Conservation (phyloP, 1,284 basidiomycete genomes). For the Polyporus tsugae region DNA sequence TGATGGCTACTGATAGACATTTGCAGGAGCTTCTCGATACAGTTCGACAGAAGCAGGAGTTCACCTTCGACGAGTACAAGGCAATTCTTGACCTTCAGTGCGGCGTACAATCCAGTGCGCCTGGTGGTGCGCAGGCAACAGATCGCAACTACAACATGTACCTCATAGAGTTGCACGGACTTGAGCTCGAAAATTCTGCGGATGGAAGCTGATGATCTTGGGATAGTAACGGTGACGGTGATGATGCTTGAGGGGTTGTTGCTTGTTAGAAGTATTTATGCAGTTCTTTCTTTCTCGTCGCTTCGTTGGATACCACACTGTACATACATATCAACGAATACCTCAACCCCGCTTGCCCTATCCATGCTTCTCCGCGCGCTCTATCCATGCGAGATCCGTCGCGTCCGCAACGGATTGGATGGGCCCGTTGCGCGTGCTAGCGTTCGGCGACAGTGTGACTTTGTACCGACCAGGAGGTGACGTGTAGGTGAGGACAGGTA, state of each 20-base stretch:
- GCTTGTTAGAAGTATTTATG: constrained; percentile 32
- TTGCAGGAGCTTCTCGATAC: constrained; percentile 76
- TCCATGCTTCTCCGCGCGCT: constrained; percentile 27
- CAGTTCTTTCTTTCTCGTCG: constrained; percentile 29
- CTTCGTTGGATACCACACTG: constrained; percentile 31
- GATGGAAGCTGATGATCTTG: constrained; percentile 33
- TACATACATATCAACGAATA: constrained; percentile 29
- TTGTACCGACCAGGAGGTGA: constrained; percentile 7
- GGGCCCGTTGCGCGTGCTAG: constrained; percentile 29
- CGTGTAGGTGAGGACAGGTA: constrained; percentile 62
- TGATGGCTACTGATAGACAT: neutral
- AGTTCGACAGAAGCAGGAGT: constrained; percentile 69
- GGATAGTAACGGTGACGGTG: neutral
- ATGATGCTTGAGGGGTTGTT: constrained; percentile 4
- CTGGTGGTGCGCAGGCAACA: constrained; percentile 58
- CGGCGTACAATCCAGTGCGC: constrained; percentile 70
- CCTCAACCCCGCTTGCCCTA: constrained; percentile 23
- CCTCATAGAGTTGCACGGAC: constrained; percentile 81
- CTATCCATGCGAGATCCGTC: constrained; percentile 47
- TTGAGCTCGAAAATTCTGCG: constrained; percentile 69
- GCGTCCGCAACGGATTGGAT: constrained; percentile 38
- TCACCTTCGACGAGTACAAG: constrained; percentile 91
- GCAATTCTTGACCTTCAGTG: constrained; percentile 89
- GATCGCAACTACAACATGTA: constrained; percentile 82
- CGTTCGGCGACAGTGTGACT: constrained; percentile 43